These are phyloP conservation scores for Mallotus japonicus DNA, from an alignment of 441 rosid genomes.

Conservation along the genomic window DNA sequence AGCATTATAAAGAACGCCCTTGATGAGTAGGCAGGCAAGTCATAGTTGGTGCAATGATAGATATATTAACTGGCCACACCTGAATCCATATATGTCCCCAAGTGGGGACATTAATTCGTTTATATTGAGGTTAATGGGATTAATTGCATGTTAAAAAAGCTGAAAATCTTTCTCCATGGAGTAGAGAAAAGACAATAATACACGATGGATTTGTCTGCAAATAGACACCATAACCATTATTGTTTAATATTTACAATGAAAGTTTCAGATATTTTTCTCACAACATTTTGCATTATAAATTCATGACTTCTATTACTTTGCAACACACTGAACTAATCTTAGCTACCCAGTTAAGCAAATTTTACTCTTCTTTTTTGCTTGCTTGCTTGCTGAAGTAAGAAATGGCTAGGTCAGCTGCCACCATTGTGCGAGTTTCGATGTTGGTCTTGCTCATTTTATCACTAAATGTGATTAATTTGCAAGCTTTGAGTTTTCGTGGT, in stretches of 20 bases:
- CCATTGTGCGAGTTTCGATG: conserved; percentile 6
- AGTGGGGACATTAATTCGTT: conserved; percentile 20
- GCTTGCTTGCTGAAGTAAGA: background rate
- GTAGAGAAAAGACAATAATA: conserved; percentile 19
- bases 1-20: background rate
- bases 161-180: background rate
- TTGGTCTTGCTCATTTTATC: conserved; percentile 31
- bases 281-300: conserved; percentile 18
- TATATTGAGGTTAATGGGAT: background rate
- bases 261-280: conserved; percentile 9
- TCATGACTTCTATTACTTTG: background rate
- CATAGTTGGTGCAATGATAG: background rate
- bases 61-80: background rate
- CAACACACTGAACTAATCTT: conserved; percentile 2
- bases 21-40: conserved; percentile 14
- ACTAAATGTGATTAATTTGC: conserved; percentile 11
- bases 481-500: conserved; percentile 20
- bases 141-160: background rate
- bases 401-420: conserved; percentile 26
- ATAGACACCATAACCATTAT: conserved; percentile 23
- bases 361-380: background rate
- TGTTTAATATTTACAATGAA: background rate
- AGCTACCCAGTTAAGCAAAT: background rate
- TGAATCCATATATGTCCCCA: conserved; percentile 1
- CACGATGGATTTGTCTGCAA: conserved; percentile 27